Evolutionary conservation across 192 early-diverging fungal species (phyloP).

Genomic region (Podila epigama): DNA sequence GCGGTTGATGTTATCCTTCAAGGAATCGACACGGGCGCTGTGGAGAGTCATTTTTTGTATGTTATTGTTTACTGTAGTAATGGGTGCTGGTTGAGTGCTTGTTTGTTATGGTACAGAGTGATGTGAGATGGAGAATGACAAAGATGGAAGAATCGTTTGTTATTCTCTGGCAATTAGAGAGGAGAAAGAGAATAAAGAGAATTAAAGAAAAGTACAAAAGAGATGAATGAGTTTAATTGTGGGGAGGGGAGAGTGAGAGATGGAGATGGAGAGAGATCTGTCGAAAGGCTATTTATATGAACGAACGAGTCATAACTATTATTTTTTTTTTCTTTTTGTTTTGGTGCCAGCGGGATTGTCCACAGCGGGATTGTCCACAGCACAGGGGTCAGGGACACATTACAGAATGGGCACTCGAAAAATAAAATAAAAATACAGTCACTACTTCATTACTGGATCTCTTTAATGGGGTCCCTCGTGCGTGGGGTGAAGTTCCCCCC

Average conservation of each 20-base stretch:
- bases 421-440: background rate
- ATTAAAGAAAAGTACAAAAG: background rate
- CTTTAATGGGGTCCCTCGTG: background rate
- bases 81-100: background rate
- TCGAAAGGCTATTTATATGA: background rate
- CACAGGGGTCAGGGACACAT: background rate
- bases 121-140: background rate
- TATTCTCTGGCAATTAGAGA: background rate
- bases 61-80: background rate
- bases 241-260: too few species aligned
- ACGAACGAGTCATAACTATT: background rate
- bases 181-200: background rate
- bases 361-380: too few species aligned
- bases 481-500: background rate
- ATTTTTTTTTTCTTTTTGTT: background rate
- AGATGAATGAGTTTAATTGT: constrained; percentile 9
- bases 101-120: background rate
- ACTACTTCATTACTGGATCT: background rate
- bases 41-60: constrained; percentile 43
- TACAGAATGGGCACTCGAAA: too few species aligned
- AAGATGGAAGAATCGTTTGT: background rate
- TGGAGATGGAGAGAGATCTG: background rate
- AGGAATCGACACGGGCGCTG: constrained; percentile 54
- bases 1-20: constrained; percentile 63
- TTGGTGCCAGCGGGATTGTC: background rate